Base-by-base conservation (phyloP, 305 asterid species). In the Fraxinus sp. region DNA sequence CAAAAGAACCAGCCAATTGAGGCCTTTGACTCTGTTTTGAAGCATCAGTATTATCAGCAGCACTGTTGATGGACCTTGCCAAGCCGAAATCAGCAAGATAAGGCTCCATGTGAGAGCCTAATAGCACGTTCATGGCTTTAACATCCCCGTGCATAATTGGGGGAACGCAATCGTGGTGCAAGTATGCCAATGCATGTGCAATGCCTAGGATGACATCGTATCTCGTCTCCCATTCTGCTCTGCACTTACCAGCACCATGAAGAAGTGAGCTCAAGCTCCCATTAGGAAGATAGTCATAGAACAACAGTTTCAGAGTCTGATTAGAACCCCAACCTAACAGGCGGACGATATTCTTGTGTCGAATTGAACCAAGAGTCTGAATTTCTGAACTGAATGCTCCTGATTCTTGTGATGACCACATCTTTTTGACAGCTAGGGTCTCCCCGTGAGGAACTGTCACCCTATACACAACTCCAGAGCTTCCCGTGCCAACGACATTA, bases 71-170 rank as follows among this genome's bases (percentile, higher is more conserved):
- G 68, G 87, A 92, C 88, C 92, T 91, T 26, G 99, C 98, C 59
- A 96, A 88, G 78, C 99, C 99, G 59, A 96, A 96, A 35, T 96
- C 99, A 30, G 98, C 99, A 5, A 96, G 91, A 86, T 88, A 92
- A 24, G 98, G 92, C 87, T 91, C 98, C 95, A 94, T 87, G 0
- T 79, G 89, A 46, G 83, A 85, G 57, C 99, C 99, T 84, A 96
- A 82, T 22, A 96, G 77, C 36, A 96, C 97, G 81, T 96, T 96
- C 99, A 96, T 94, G 78, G 98, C 98, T 83, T 96, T 96, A 74
- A 96, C 98, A 79, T 96, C 99, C 28, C 99, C 99, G 77, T 96
- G 99, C 91, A 96, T 91, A 74, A 96, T 94, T 0, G 98, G 91
- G 41, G 99, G 99, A 35, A 95, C 90, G 39, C 98, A 95, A 30